phyloP scores from a whole-genome alignment of 2,329 filamentous ascomycete genomes.

The Gliomastix tumulicola region DNA sequence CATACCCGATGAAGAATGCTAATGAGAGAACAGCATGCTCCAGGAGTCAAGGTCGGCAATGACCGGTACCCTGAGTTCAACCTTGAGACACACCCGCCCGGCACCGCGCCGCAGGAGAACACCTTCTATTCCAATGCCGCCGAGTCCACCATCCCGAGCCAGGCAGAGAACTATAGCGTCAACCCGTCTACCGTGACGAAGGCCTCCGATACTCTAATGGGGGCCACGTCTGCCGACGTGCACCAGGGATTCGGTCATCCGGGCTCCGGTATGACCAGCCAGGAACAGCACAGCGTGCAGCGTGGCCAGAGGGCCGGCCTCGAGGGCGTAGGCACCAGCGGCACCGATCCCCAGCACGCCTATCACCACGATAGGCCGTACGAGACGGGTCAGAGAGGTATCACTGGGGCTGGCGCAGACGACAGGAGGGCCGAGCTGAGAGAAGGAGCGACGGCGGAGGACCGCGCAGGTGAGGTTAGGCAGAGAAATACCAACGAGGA shows the following conservation, averaged over 20 bases:
- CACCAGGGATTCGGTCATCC: constrained; percentile 36
- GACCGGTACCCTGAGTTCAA: constrained; percentile 57
- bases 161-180: constrained; percentile 20
- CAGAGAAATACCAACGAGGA: too few relatives aligned
- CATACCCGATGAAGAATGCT: too few relatives aligned
- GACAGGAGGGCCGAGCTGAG: too few relatives aligned
- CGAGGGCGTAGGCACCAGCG: constrained; percentile 27
- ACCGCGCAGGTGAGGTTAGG: too few relatives aligned
- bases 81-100: constrained; percentile 51
- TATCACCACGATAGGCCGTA: constrained; percentile 20
- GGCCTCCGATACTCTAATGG: constrained; percentile 29
- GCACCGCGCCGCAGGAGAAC: constrained; percentile 48
- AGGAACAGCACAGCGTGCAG: constrained; percentile 29
- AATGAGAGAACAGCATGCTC: constrained; percentile 61
- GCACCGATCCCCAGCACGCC: constrained; percentile 16
- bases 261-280: constrained; percentile 29
- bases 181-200: too few relatives aligned
- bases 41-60: constrained; percentile 53
- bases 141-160: constrained; percentile 24
- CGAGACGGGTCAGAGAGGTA: constrained; percentile 12
- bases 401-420: constrained; percentile 10
- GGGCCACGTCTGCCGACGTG: constrained; percentile 36
- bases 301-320: constrained; percentile 30
- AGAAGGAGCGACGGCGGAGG: too few relatives aligned
- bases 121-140: constrained; percentile 30